phyloP scores from a whole-genome alignment of 441 rosid species.

The Populus trichocarpa region DNA sequence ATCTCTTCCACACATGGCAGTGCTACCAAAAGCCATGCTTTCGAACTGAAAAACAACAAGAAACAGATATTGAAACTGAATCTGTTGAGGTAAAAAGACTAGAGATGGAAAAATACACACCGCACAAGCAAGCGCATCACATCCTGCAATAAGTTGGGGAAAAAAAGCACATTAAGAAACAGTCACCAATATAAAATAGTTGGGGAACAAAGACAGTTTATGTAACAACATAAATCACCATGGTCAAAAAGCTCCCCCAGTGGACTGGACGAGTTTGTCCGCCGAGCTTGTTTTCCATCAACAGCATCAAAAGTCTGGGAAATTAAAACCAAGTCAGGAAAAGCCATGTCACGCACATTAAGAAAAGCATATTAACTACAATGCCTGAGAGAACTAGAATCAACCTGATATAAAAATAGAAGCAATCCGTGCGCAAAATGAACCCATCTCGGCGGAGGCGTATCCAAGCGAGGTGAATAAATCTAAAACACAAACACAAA shows the following conservation, averaged over 20 bases:
- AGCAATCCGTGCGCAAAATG: conserved; percentile 91
- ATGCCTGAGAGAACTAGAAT: conserved; percentile 8
- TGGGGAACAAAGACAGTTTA: conserved; percentile 1
- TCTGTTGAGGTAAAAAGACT: conserved; percentile 1
- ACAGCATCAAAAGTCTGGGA: conserved; percentile 92
- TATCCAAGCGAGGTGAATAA: conserved; percentile 87
- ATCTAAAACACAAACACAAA: conserved; percentile 38
- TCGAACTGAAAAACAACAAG: conserved; percentile 55
- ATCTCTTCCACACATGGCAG: conserved; percentile 91
- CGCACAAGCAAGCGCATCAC: conserved; percentile 99
- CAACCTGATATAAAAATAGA: conserved; percentile 93
- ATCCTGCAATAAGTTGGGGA: conserved; percentile 50
- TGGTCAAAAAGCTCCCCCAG: conserved; percentile 98
- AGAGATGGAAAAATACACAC: conserved; percentile 42
- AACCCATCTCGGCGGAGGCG: conserved; percentile 97
- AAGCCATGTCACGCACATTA: neutral
- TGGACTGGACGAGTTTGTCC: conserved; percentile 92
- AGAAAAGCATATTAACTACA: neutral
- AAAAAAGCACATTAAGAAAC: conserved; percentile 22
- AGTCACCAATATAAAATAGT: conserved; percentile 7
- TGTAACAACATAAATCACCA: conserved; percentile 40
- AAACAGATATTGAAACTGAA: conserved; percentile 13
- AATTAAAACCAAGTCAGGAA: conserved; percentile 2
- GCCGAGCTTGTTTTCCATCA: conserved; percentile 98
- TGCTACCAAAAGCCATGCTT: conserved; percentile 84